These are phyloP conservation scores for Coniochaeta sp. DNA, from an alignment of 2,329 filamentous ascomycete genomes.

Conservation along the genomic window DNA sequence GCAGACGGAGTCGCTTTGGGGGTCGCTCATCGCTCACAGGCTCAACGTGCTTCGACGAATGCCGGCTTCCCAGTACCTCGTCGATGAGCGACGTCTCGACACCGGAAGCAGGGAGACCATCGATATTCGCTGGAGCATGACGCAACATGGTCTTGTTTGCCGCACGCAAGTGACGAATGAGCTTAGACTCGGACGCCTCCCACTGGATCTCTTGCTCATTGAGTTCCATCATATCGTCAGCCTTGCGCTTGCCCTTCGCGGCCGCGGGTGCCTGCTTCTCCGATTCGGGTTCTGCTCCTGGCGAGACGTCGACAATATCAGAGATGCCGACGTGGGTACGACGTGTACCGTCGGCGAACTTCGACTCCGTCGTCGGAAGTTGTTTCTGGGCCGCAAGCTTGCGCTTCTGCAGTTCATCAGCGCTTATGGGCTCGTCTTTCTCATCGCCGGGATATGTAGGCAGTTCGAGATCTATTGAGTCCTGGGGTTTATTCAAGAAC, in stretches of 20 bases:
- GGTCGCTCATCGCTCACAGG: not conserved
- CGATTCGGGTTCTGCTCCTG: not conserved
- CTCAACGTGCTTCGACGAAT: not conserved
- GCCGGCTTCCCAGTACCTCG: not conserved
- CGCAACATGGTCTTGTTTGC: not conserved
- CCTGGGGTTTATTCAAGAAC: not conserved
- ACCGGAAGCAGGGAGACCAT: not conserved
- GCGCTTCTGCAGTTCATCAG: not conserved
- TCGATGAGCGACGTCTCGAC: not conserved
- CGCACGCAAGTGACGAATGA: not conserved
- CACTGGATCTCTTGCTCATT: conserved; percentile 12
- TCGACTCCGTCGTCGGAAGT: not conserved
- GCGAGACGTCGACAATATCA: conserved; percentile 11
- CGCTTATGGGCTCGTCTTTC: not conserved
- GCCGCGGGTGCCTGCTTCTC: not conserved
- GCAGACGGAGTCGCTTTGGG: conserved; percentile 19
- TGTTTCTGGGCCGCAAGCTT: not conserved
- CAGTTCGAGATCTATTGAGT: not conserved
- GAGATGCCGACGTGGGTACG: conserved; percentile 12
- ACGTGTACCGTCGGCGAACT: not conserved
- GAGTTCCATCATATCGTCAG: conserved; percentile 18
- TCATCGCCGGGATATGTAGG: not conserved
- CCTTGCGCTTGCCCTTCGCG: conserved; percentile 21
- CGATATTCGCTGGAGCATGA: not conserved
- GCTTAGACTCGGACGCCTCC: not conserved